Conservation (phyloP, 257 asterid species). For the Coffea canephora region DNA sequence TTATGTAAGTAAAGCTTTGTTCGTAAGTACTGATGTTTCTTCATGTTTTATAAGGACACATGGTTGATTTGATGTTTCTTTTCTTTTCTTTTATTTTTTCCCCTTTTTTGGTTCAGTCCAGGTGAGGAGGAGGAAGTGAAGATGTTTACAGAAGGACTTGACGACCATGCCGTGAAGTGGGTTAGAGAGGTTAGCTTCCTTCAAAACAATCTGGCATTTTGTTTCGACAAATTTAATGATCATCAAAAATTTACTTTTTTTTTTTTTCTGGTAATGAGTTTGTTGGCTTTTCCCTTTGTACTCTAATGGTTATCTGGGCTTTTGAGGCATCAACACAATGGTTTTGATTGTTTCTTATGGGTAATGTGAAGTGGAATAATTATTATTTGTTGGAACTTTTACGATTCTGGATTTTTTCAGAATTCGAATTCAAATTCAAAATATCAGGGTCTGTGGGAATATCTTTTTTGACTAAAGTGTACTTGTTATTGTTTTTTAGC, state of each 20-base stretch:
- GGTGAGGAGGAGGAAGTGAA: conserved; percentile 17
- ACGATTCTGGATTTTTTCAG: neutral
- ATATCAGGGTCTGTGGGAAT: neutral
- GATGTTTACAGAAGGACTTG: conserved; percentile 56
- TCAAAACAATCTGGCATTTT: neutral
- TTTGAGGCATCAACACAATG: neutral
- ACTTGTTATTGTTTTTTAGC: neutral
- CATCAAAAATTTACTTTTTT: neutral
- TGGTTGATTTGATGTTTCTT: neutral
- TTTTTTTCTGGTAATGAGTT: neutral
- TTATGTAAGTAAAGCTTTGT: neutral
- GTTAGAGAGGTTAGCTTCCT: conserved; percentile 40
- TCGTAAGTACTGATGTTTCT: neutral
- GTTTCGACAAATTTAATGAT: neutral
- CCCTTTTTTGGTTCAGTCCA: conserved; percentile 1
- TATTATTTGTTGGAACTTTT: neutral
- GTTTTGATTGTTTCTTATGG: too few species aligned
- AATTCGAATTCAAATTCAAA: neutral
- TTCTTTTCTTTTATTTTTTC: neutral
- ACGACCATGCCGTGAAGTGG: conserved; percentile 52
- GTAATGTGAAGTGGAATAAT: neutral
- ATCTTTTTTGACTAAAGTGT: too few species aligned
- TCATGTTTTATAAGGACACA: neutral
- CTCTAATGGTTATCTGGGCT: neutral
- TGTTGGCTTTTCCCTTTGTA: neutral